Conservation (phyloP, 2,329 filamentous ascomycete species). For the Ceratocystiopsis brevicomis region DNA sequence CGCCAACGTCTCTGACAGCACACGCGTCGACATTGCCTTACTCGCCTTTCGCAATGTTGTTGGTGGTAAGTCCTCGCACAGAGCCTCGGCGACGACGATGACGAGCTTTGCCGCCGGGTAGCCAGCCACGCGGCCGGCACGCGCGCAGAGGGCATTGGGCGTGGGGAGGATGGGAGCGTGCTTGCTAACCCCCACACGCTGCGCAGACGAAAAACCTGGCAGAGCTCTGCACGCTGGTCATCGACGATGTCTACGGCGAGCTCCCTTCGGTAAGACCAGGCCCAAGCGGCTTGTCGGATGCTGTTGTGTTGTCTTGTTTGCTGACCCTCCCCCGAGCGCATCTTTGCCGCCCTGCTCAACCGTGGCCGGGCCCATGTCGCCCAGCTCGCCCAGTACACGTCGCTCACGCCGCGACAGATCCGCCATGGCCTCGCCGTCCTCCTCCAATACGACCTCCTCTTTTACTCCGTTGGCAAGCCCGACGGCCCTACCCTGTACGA, state of each 20-base stretch:
- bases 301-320: slow-evolving; percentile 2
- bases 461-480: slow-evolving; percentile 45
- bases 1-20: slow-evolving; percentile 29
- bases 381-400: slow-evolving; percentile 52
- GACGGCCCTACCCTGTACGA: slow-evolving; percentile 49
- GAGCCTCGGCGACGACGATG: neutral
- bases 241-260: slow-evolving; percentile 80
- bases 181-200: slow-evolving; percentile 12
- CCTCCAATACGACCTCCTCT: slow-evolving; percentile 73
- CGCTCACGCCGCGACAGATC: slow-evolving; percentile 54
- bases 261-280: slow-evolving; percentile 57
- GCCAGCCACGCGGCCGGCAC: too few relatives aligned
- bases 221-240: slow-evolving; percentile 77
- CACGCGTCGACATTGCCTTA: slow-evolving; percentile 9
- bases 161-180: too few relatives aligned
- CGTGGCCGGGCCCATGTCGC: slow-evolving; percentile 58
- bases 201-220: slow-evolving; percentile 50
- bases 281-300: too few relatives aligned
- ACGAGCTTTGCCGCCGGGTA: too few relatives aligned
- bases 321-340: slow-evolving; percentile 42
- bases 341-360: slow-evolving; percentile 60
- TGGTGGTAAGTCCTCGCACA: slow-evolving; percentile 15
- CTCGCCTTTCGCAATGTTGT: slow-evolving; percentile 16
- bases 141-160: too few relatives aligned
- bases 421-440: slow-evolving; percentile 69